Evolutionary conservation across 2,329 filamentous ascomycete genomes (phyloP).

Genomic region (Clarireedia sp.): DNA sequence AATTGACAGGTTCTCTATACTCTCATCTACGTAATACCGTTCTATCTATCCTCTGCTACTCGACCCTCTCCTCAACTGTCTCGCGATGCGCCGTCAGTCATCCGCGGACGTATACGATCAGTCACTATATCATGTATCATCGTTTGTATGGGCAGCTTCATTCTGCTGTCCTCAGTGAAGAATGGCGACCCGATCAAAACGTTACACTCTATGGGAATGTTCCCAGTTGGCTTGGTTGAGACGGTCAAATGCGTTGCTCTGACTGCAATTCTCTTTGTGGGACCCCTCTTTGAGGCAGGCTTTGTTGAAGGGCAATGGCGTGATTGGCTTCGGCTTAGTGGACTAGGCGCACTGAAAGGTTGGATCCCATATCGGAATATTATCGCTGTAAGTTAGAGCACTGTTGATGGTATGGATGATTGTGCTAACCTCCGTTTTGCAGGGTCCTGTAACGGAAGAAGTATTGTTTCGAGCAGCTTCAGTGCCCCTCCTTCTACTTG

Average conservation of each 20-base stretch:
- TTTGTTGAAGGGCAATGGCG: conserved; percentile 65
- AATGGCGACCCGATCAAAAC: conserved; percentile 44
- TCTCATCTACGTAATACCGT: conserved; percentile 80
- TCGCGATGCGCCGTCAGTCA: conserved; percentile 82
- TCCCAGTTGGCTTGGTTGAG: conserved; percentile 64
- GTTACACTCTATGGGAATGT: conserved; percentile 69
- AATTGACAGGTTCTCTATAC: conserved; percentile 63
- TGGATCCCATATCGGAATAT: conserved; percentile 84
- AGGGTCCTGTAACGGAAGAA: conserved; percentile 85
- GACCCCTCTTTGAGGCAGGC: conserved; percentile 73
- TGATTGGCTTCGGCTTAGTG: conserved; percentile 50
- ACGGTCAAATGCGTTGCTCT: conserved; percentile 57
- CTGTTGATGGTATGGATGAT: background rate
- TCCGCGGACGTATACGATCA: conserved; percentile 74
- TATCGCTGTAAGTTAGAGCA: conserved; percentile 57
- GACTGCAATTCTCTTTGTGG: conserved; percentile 71
- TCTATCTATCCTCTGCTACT: conserved; percentile 75
- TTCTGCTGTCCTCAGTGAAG: conserved; percentile 51
- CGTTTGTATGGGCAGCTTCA: conserved; percentile 59
- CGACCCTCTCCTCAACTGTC: conserved; percentile 71
- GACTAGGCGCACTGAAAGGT: conserved; percentile 54
- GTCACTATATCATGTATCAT: conserved; percentile 68
- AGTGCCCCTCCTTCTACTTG: conserved; percentile 72
- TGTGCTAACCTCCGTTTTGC: background rate
- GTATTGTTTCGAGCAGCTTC: conserved; percentile 85